These are phyloP conservation scores for Picea glauca DNA, from an alignment of 75 land plant genomes.

Conservation along the genomic window DNA sequence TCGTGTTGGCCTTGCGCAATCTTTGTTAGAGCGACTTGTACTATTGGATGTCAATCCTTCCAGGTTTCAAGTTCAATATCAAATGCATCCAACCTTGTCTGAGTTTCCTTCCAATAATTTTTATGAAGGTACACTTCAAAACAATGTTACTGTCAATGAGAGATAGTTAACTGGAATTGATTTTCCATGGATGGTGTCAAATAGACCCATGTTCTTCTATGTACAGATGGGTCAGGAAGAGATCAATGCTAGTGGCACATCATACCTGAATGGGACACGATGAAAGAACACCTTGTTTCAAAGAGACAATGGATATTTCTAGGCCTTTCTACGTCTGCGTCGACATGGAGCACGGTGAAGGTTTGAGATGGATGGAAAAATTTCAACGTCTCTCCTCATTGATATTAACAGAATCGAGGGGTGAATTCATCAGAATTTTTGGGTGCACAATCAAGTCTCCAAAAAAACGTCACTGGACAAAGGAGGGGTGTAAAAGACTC, in stretches of 20 bases:
- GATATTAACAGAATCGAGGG: too few relatives aligned
- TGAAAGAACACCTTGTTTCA: too few relatives aligned
- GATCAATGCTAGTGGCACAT: conserved; percentile 97
- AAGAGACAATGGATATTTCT: too few relatives aligned
- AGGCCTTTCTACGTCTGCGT: too few relatives aligned
- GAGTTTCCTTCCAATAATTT: conserved; percentile 98
- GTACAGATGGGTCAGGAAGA: conserved; percentile 99
- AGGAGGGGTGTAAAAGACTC: too few relatives aligned
- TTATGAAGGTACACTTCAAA: conserved; percentile 94
- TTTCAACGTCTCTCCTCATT: too few relatives aligned
- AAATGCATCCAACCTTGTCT: conserved; percentile 95
- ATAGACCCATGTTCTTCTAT: conserved; percentile 96
- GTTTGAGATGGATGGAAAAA: too few relatives aligned
- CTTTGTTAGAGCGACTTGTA: conserved; percentile 96
- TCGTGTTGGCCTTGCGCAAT: conserved; percentile 95
- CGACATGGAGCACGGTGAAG: too few relatives aligned
- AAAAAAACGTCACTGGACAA: too few relatives aligned
- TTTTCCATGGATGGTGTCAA: conserved; percentile 98
- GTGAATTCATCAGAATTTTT: too few relatives aligned
- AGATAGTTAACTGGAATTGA: conserved; percentile 82
- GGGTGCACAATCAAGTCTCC: too few relatives aligned
- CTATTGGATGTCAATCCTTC: conserved; percentile 89
- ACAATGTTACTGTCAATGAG: conserved; percentile 86
- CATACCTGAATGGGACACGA: conserved; percentile 77
- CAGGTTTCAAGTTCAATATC: conserved; percentile 96